Evolutionary conservation across 202 grass and related monocot genomes (phyloP).

Genomic region (Alloteropsis angusta): DNA sequence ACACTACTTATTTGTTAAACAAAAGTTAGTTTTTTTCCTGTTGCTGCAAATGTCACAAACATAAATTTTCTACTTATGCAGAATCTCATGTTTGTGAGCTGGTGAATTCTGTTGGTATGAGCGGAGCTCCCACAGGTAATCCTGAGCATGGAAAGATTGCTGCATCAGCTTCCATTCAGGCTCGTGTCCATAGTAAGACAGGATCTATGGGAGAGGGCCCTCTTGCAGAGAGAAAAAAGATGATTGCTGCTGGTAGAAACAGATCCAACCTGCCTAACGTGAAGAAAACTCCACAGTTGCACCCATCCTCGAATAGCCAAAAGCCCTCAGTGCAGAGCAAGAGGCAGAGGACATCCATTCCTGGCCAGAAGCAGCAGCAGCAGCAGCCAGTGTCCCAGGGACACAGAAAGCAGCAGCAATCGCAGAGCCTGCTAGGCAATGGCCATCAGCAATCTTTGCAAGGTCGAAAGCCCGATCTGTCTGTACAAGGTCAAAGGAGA

Average conservation of each 20-base stretch:
- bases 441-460: neutral
- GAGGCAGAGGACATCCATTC: neutral
- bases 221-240: neutral
- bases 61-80: neutral
- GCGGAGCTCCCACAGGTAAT: neutral
- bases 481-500: slow-evolving; percentile 23
- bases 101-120: neutral
- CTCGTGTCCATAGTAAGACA: neutral
- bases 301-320: neutral
- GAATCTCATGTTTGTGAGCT: neutral
- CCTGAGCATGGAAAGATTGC: neutral
- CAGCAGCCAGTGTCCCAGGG: neutral
- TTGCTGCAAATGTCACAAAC: neutral
- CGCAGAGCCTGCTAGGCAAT: neutral
- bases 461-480: slow-evolving; percentile 15
- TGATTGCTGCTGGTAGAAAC: slow-evolving; percentile 1
- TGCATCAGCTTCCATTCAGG: neutral
- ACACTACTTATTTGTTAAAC: neutral
- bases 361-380: neutral
- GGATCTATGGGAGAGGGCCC: neutral
- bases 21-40: neutral
- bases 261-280: neutral
- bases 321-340: slow-evolving; percentile 3
- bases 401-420: neutral
- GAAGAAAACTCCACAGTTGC: neutral